These are phyloP conservation scores for Eruca vesicaria DNA, from an alignment of 441 rosid genomes.

Conservation along the genomic window DNA sequence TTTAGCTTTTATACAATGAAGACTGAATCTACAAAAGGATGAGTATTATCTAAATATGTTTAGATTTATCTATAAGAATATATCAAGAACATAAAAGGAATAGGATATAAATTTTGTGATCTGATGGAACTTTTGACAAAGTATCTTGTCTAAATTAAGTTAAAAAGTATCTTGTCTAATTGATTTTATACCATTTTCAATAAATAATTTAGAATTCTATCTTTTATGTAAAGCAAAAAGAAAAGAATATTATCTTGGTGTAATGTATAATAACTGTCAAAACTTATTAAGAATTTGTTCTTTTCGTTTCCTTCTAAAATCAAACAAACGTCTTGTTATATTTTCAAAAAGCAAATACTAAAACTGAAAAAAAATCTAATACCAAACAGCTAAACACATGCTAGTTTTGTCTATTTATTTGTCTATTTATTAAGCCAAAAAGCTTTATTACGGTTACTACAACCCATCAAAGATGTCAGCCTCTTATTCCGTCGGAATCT, in stretches of 20 bases:
- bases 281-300: not conserved
- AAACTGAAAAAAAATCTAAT: not conserved
- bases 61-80: too few species aligned
- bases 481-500: slow-evolving; percentile 10
- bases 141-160: too few species aligned
- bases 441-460: slow-evolving; percentile 10
- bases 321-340: not conserved
- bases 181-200: too few species aligned
- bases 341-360: not conserved
- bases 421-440: slow-evolving; percentile 15
- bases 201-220: too few species aligned
- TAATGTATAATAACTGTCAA: not conserved
- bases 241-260: not conserved
- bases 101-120: too few species aligned
- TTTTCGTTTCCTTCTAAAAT: not conserved
- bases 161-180: too few species aligned
- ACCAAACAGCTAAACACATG: not conserved
- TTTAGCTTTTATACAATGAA: too few species aligned
- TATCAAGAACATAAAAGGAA: too few species aligned
- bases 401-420: slow-evolving; percentile 9
- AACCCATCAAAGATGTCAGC: slow-evolving; percentile 13
- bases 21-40: too few species aligned
- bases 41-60: too few species aligned
- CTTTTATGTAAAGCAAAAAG: not conserved
- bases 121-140: too few species aligned